Conservation (phyloP, 257 asterid genomes). For the Ocimum tenuiflorum region DNA sequence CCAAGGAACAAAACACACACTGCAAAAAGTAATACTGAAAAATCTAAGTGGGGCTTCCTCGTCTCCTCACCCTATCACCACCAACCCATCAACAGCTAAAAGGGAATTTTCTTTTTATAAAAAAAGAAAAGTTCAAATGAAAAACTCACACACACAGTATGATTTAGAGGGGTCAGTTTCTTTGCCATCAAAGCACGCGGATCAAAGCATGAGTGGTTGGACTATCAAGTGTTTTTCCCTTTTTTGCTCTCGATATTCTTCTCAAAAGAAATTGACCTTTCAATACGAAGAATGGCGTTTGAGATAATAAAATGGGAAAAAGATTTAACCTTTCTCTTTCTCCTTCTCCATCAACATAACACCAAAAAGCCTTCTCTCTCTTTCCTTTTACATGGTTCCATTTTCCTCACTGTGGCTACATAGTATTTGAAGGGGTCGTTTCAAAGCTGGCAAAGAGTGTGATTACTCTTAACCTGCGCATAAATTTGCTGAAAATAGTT, state of each 20-base stretch:
- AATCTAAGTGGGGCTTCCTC: constrained; percentile 80
- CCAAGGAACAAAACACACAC: constrained; percentile 67
- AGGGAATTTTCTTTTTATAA: constrained; percentile 1
- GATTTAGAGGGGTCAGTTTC: constrained; percentile 45
- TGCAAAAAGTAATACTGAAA: constrained; percentile 55
- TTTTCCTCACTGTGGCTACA: constrained; percentile 1
- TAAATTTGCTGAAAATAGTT: constrained; percentile 33
- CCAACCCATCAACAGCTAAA: constrained; percentile 43
- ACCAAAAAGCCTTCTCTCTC: constrained; percentile 23
- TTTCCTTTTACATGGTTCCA: constrained; percentile 7
- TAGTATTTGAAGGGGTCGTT: constrained; percentile 9
- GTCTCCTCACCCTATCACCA: constrained; percentile 38
- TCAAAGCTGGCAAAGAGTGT: constrained; percentile 29
- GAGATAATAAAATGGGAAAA: constrained; percentile 16
- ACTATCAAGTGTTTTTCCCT: constrained; percentile 40
- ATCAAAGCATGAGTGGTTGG: constrained; percentile 77
- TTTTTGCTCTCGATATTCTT: constrained; percentile 18
- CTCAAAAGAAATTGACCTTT: constrained; percentile 80
- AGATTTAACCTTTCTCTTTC: constrained; percentile 30
- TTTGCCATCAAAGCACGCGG: constrained; percentile 83
- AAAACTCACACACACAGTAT: constrained; percentile 18
- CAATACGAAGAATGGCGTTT: constrained; percentile 46
- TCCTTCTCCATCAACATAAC: constrained; percentile 33
- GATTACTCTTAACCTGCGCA: constrained; percentile 52
- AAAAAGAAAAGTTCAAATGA: constrained; percentile 1